Evolutionary conservation across 2,329 filamentous ascomycete species (phyloP), one percentile per base, ranked within the genome.

Genomic region (Aspergillus fischeri): DNA sequence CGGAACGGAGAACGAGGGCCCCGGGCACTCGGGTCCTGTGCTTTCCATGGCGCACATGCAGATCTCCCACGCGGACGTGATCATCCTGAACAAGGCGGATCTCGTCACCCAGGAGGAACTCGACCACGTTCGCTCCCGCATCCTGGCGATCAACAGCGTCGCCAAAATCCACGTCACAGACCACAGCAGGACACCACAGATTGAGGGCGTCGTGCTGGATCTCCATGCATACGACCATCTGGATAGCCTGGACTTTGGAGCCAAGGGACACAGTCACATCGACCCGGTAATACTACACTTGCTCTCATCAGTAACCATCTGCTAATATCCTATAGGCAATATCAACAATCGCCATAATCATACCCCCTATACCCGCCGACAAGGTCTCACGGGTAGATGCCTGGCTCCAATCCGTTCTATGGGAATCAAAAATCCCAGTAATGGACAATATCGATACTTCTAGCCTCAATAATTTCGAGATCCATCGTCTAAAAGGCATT

Each of bases 21-120:
- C 67, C 29, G 44, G 55, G 2, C 72, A 78, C 47, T 77, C 81
- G 50, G 87, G 88, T 0, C 87, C 89, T 0, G 76, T 92, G 8
- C 84, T 97, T 74, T 97, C 93, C 0, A 96, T 91, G 2, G 94
- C 94, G 0, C 94, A 99, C 73, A 83, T 97, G 50, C 94, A 99
- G 69, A 96, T 99, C 59, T 97, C 92, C 1, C 93, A 99, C 68
- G 94, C 94, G 6, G 94, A 99, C 75, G 91, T 97, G 8, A 84
- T 99, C 48, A 85, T 99, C 42, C 85, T 99, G 65, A 99, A 99
- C 77, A 99, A 99, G 74, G 82, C 87, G 3, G 94, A 99, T 70
- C 80, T 97, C 3, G 92, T 97, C 3, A 84, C 82, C 5, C 72
- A 82, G 1, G 77, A 83, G 6, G 86, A 96, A 66, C 81, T 97